A percentile compares a stretch with the other conserved stretches of the same genome.
Conservation (phyloP, 1,139 yeast species). For the Casaregolazyma suthepensis region DNA sequence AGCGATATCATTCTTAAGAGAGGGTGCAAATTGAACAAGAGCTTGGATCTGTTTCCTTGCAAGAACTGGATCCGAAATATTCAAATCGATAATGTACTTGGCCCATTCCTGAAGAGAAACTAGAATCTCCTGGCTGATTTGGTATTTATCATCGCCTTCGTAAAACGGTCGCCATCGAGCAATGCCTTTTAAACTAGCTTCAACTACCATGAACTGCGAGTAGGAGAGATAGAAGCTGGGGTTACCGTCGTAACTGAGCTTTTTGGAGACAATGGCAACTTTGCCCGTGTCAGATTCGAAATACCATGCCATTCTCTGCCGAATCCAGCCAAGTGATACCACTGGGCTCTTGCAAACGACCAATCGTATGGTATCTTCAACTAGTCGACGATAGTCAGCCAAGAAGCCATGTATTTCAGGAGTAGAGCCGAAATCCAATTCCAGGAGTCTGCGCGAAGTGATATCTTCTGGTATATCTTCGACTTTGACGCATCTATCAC, state of each 20-base stretch:
- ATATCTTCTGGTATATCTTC: slow-evolving; percentile 61
- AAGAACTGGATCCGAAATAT: slow-evolving; percentile 71
- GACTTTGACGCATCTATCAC: slow-evolving; percentile 73
- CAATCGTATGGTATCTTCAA: slow-evolving; percentile 86
- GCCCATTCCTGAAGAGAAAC: slow-evolving; percentile 70
- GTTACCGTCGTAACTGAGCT: slow-evolving; percentile 52
- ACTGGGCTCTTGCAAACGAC: slow-evolving; percentile 82
- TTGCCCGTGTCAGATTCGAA: slow-evolving; percentile 71
- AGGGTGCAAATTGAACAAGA: slow-evolving; percentile 93
- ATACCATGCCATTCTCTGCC: slow-evolving; percentile 61
- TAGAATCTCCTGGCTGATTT: slow-evolving; percentile 50
- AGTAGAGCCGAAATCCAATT: slow-evolving; percentile 79
- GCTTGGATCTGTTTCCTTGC: slow-evolving; percentile 86
- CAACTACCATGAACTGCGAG: slow-evolving; percentile 80
- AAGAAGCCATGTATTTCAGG: slow-evolving; percentile 77
- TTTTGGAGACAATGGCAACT: slow-evolving; percentile 51
- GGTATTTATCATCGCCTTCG: slow-evolving; percentile 53
- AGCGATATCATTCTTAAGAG: slow-evolving; percentile 62
- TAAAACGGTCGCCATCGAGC: slow-evolving; percentile 98
- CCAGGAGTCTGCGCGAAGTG: slow-evolving; percentile 58
- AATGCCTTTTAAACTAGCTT: slow-evolving; percentile 85
- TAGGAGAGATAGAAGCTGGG: slow-evolving; percentile 71
- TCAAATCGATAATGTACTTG: slow-evolving; percentile 67
- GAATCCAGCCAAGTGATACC: slow-evolving; percentile 78
- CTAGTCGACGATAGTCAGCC: slow-evolving; percentile 71